A percentile compares a stretch with the other conserved stretches of the same genome.
Conservation (phyloP, 176 grass and related monocot genomes). For the Tillandsia leiboldiana region DNA sequence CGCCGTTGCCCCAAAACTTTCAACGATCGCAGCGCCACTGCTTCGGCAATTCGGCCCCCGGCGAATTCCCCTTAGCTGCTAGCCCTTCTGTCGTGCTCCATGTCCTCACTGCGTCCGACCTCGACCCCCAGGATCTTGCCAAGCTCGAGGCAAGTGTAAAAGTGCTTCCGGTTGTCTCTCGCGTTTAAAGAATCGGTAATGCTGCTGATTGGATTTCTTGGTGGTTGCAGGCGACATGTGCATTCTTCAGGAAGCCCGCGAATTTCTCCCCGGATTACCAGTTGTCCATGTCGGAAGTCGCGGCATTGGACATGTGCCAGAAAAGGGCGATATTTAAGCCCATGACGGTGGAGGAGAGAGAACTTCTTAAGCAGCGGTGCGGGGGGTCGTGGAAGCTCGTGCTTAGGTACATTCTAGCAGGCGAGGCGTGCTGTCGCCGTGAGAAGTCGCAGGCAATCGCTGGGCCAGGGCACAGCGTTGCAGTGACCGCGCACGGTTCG, state of each 20-base stretch:
- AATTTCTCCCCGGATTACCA: conserved; percentile 71
- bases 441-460: conserved; percentile 85
- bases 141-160: conserved; percentile 72
- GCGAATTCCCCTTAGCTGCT: conserved; percentile 75
- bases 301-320: conserved; percentile 86
- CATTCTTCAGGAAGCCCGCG: conserved; percentile 84
- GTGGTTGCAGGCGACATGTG: conserved; percentile 63
- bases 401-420: conserved; percentile 77
- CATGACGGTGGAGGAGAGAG: conserved; percentile 53
- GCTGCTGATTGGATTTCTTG: conserved; percentile 44
- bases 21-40: conserved; percentile 53
- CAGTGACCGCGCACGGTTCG: conserved; percentile 46
- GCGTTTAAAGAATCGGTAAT: conserved; percentile 57
- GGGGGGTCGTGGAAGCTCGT: conserved; percentile 82
- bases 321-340: conserved; percentile 84
- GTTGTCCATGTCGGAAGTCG: conserved; percentile 71
- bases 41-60: conserved; percentile 51
- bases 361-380: conserved; percentile 55
- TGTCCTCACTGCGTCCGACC: conserved; percentile 63
- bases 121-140: conserved; percentile 71
- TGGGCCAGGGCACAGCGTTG: conserved; percentile 71
- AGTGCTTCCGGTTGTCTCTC: conserved; percentile 19
- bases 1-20: conserved; percentile 67
- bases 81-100: conserved; percentile 85
- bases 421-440: conserved; percentile 62